Percentiles rank a stretch among this genome's conserved stretches.
These are phyloP conservation scores for Chlamydomonas sp. DNA, from an alignment of 139 green algal genomes.

Conservation along the genomic window DNA sequence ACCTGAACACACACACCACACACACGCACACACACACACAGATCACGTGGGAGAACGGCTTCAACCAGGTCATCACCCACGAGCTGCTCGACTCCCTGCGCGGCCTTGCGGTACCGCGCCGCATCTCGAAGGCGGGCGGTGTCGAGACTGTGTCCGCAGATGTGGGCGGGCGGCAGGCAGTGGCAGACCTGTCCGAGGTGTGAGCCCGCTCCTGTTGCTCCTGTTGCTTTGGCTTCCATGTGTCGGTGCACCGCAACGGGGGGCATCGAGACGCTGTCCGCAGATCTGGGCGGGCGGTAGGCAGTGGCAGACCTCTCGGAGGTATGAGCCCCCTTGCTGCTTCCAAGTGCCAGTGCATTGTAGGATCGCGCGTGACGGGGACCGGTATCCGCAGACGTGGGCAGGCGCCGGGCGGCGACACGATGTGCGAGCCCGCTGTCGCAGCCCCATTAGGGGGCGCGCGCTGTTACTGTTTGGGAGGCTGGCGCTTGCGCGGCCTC, in stretches of 20 bases:
- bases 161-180: neutral
- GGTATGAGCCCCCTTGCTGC: too few relatives aligned
- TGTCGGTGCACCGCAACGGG: too few relatives aligned
- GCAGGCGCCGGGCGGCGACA: neutral
- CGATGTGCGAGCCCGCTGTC: too few relatives aligned
- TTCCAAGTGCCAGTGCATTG: too few relatives aligned
- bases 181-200: conserved; percentile 3
- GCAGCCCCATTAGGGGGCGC: too few relatives aligned
- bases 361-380: neutral
- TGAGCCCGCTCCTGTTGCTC: too few relatives aligned
- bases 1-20: too few relatives aligned
- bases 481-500: too few relatives aligned
- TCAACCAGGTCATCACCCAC: conserved; percentile 62
- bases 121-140: neutral
- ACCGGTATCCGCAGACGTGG: conserved; percentile 5
- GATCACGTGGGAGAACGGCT: conserved; percentile 79
- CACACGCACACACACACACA: conserved; percentile 24
- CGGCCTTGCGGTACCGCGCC: neutral
- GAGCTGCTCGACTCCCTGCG: conserved; percentile 33
- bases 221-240: too few relatives aligned
- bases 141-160: neutral
- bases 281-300: neutral
- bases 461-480: too few relatives aligned
- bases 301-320: conserved; percentile 2
- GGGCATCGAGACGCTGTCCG: neutral